These are phyloP conservation scores for Tricharina praecox DNA, from an alignment of 495 filamentous ascomycete species.

Conservation along the genomic window DNA sequence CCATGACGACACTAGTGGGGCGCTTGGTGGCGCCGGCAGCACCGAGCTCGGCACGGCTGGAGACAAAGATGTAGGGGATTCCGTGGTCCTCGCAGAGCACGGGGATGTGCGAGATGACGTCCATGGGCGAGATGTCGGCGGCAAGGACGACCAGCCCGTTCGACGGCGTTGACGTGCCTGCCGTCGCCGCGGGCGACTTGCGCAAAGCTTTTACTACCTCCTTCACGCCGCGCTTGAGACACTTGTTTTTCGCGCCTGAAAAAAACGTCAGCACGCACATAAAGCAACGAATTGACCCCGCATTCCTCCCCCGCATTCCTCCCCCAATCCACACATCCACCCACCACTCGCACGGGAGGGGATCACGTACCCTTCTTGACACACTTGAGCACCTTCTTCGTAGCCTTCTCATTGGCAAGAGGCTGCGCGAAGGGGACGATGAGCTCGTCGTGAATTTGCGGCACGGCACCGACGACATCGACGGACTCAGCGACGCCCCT, in stretches of 20 bases:
- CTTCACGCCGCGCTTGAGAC: conserved; percentile 92
- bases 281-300: too few relatives aligned
- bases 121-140: conserved; percentile 91
- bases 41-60: conserved; percentile 74
- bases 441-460: conserved; percentile 23
- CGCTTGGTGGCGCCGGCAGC: conserved; percentile 82
- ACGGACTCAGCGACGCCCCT: conserved; percentile 21
- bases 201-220: conserved; percentile 94
- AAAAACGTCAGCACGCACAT: not conserved
- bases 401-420: conserved; percentile 71
- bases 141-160: conserved; percentile 76
- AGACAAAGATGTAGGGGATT: conserved; percentile 84
- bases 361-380: conserved; percentile 70
- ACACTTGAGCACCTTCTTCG: conserved; percentile 83
- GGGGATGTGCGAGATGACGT: conserved; percentile 92
- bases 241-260: conserved; percentile 76
- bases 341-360: too few relatives aligned
- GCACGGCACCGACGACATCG: conserved; percentile 29
- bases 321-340: too few relatives aligned
- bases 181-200: conserved; percentile 52
- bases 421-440: conserved; percentile 89
- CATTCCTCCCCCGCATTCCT: too few relatives aligned
- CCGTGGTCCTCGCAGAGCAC: conserved; percentile 94
- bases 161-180: conserved; percentile 35
- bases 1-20: conserved; percentile 87